Conservation (phyloP, 768 basidiomycete species). For the Phylloporus scabripes region DNA sequence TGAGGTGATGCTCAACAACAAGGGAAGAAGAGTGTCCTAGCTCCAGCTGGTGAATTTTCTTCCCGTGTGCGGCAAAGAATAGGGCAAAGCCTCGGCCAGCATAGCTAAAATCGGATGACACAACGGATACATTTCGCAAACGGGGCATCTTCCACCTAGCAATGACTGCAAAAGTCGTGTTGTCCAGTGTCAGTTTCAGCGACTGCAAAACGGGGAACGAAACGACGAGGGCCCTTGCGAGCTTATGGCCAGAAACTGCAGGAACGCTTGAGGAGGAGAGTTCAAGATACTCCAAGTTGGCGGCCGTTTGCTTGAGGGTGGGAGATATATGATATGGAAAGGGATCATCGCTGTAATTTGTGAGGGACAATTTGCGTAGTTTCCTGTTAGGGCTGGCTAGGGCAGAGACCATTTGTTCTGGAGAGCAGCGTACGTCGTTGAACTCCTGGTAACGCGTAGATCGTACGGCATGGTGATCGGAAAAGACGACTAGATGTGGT, state of each 20-base stretch:
- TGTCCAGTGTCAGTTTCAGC: conserved; percentile 66
- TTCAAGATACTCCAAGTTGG: conserved; percentile 61
- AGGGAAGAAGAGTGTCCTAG: conserved; percentile 65
- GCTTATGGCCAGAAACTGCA: conserved; percentile 30
- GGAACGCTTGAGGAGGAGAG: conserved; percentile 53
- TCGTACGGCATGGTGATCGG: conserved; percentile 60
- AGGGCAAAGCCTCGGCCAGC: conserved; percentile 56
- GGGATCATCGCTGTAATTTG: conserved; percentile 63
- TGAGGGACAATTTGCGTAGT: conserved; percentile 61
- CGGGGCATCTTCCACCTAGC: conserved; percentile 62
- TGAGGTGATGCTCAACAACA: conserved; percentile 63
- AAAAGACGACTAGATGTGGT: conserved; percentile 53
- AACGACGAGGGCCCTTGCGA: conserved; percentile 23
- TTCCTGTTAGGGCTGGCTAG: conserved; percentile 50
- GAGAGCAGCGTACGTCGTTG: conserved; percentile 42
- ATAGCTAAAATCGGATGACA: conserved; percentile 67
- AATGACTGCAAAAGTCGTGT: conserved; percentile 63
- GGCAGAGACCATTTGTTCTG: conserved; percentile 52
- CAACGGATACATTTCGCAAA: conserved; percentile 58
- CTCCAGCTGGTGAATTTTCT: conserved; percentile 57
- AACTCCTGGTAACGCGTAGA: conserved; percentile 45
- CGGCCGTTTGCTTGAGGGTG: conserved; percentile 46
- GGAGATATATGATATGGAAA: conserved; percentile 53
- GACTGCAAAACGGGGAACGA: conserved; percentile 59
- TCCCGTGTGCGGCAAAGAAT: conserved; percentile 66